A percentile compares a stretch with the other conserved stretches of the same genome.
These are phyloP conservation scores for Salix dunnii DNA, from an alignment of 345 rosid genomes.

Conservation along the genomic window DNA sequence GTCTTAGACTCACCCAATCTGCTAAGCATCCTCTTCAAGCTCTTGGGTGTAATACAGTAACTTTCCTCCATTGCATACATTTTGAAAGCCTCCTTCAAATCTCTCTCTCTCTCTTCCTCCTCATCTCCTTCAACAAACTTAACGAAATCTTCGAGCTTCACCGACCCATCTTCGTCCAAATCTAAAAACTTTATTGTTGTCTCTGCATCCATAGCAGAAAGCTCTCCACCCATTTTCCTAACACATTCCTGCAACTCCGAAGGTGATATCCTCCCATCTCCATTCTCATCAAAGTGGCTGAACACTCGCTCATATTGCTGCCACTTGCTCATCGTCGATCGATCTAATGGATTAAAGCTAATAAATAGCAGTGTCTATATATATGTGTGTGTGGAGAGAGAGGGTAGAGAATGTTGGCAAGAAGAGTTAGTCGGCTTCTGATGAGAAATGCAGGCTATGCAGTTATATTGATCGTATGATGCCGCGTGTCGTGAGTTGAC, in stretches of 20 bases:
- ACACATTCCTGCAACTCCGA: slow-evolving; percentile 18
- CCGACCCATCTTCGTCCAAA: slow-evolving; percentile 22
- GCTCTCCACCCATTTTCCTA: slow-evolving; percentile 8
- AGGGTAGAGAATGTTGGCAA: too few species aligned
- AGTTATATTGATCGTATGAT: too few species aligned
- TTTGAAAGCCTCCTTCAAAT: slow-evolving; percentile 24
- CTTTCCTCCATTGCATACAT: slow-evolving; percentile 27
- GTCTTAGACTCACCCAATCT: slow-evolving; percentile 12
- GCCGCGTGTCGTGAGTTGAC: too few species aligned
- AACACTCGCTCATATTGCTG: slow-evolving; percentile 20
- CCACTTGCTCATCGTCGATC: neutral
- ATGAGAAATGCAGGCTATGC: too few species aligned
- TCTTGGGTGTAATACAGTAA: slow-evolving; percentile 21
- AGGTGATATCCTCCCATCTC: slow-evolving; percentile 26
- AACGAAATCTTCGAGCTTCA: slow-evolving; percentile 24
- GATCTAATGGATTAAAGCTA: neutral
- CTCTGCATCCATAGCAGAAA: slow-evolving; percentile 21
- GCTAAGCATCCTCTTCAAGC: slow-evolving; percentile 31
- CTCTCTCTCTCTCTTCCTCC: slow-evolving; percentile 22
- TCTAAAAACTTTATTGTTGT: slow-evolving; percentile 14
- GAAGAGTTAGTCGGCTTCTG: too few species aligned
- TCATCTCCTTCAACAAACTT: slow-evolving; percentile 22
- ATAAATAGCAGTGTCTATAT: neutral
- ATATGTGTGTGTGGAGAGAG: too few species aligned
- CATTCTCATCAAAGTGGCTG: slow-evolving; percentile 19